Evolutionary conservation across 768 basidiomycete species (phyloP).

Genomic region (Hygrocybe coccinea): DNA sequence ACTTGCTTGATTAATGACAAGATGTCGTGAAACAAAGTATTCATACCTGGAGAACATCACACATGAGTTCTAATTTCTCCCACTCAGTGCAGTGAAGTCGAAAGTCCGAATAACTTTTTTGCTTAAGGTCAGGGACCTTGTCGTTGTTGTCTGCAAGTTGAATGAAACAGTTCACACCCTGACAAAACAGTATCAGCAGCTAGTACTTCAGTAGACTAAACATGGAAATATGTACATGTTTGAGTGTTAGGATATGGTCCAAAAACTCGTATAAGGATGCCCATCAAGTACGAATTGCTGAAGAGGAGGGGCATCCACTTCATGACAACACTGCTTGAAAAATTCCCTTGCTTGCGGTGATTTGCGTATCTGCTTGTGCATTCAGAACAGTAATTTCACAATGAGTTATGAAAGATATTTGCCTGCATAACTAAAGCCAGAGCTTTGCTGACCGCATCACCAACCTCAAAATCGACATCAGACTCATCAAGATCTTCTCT

Average conservation of each 20-base stretch:
- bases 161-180: slow-evolving; percentile 12
- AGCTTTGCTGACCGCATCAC: not conserved
- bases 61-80: slow-evolving; percentile 9
- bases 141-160: slow-evolving; percentile 16
- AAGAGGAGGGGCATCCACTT: slow-evolving; percentile 6
- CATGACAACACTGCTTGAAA: slow-evolving; percentile 9
- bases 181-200: not conserved
- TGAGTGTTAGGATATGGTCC: slow-evolving; percentile 2
- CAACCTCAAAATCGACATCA: not conserved
- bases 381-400: not conserved
- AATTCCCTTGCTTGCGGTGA: slow-evolving; percentile 16
- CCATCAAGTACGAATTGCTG: slow-evolving; percentile 15
- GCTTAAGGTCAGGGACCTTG: slow-evolving; percentile 11
- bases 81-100: slow-evolving; percentile 8
- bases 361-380: slow-evolving; percentile 10
- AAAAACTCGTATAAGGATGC: slow-evolving; percentile 16
- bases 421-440: not conserved
- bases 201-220: slow-evolving; percentile 2
- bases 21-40: slow-evolving; percentile 10
- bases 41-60: slow-evolving; percentile 13
- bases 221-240: not conserved
- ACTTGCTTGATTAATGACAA: slow-evolving; percentile 7
- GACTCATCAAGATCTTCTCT: not conserved
- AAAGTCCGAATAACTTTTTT: slow-evolving; percentile 15
- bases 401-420: not conserved